These are phyloP conservation scores for Colletotrichum trifolii DNA, from an alignment of 2,329 filamentous ascomycete genomes.

Conservation along the genomic window DNA sequence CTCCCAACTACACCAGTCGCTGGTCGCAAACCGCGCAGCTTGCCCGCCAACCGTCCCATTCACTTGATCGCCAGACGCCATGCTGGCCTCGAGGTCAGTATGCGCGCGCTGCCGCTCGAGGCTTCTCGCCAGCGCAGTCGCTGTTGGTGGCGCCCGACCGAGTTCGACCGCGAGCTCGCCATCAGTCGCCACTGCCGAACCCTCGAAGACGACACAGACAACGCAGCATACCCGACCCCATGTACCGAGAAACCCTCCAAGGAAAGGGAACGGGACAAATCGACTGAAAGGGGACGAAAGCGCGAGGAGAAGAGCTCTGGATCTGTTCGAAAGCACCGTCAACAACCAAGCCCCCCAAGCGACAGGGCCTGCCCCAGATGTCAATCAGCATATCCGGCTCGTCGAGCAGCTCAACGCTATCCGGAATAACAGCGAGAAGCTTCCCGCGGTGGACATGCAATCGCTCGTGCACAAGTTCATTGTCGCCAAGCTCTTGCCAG, in stretches of 20 bases:
- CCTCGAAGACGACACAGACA: constrained; percentile 3
- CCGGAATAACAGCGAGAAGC: constrained; percentile 3
- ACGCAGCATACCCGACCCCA: not conserved
- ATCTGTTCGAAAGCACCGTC: constrained; percentile 37
- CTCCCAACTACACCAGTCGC: not conserved
- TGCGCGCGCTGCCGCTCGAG: constrained; percentile 48
- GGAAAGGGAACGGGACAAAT: not conserved
- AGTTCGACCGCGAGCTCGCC: constrained; percentile 31
- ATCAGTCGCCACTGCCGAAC: constrained; percentile 15
- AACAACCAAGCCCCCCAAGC: constrained; percentile 12
- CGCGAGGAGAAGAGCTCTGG: constrained; percentile 26
- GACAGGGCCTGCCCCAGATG: not conserved
- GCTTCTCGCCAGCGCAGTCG: constrained; percentile 25
- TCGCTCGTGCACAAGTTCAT: constrained; percentile 7
- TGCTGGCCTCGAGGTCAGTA: constrained; percentile 49
- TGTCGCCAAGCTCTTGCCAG: constrained; percentile 16
- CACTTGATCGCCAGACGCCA: constrained; percentile 35
- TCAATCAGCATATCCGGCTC: constrained; percentile 11
- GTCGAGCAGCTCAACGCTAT: constrained; percentile 19
- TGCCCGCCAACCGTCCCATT: not conserved
- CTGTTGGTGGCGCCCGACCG: constrained; percentile 9
- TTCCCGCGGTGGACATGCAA: constrained; percentile 1
- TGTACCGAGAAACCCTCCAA: not conserved
- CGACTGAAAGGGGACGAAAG: not conserved
- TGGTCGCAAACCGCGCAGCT: not conserved